These are phyloP conservation scores for Chalciporus piperatus DNA, from an alignment of 768 basidiomycete species.

Conservation along the genomic window DNA sequence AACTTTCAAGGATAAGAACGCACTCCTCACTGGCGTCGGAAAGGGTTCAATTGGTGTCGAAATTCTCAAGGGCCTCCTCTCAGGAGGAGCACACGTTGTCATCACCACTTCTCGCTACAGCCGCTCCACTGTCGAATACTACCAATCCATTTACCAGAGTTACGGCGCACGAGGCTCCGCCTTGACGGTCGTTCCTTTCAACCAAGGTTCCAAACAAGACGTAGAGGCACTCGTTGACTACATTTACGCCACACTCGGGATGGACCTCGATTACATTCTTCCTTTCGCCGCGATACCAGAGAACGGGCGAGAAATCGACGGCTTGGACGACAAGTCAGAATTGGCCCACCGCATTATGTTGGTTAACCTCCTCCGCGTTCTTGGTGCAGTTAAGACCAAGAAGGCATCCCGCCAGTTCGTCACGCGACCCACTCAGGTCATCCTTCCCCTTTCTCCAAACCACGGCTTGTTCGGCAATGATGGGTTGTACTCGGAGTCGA, in stretches of 20 bases:
- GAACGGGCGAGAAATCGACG: constrained; percentile 97
- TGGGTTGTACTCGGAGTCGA: constrained; percentile 96
- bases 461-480: constrained; percentile 98
- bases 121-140: constrained; percentile 95
- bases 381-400: constrained; percentile 97
- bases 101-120: constrained; percentile 98
- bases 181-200: constrained; percentile 97
- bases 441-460: constrained; percentile 96
- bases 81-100: constrained; percentile 94
- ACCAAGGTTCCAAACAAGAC: constrained; percentile 98
- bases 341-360: constrained; percentile 99
- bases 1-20: constrained; percentile 99
- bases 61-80: constrained; percentile 92
- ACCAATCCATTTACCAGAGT: constrained; percentile 96
- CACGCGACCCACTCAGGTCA: constrained; percentile 97
- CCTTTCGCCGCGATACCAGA: constrained; percentile 99
- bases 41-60: constrained; percentile 98
- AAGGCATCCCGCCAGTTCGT: constrained; percentile 96
- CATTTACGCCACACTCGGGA: constrained; percentile 90
- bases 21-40: constrained; percentile 94
- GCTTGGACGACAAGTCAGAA: constrained; percentile 95
- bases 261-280: constrained; percentile 98
- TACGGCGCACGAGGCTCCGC: constrained; percentile 95
- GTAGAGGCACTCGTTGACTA: constrained; percentile 98
- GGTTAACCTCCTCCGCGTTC: constrained; percentile 91